A percentile compares a stretch with the other conserved stretches of the same genome.
Conservation (phyloP, 208 protist species). For the Crithidia expoeki region DNA sequence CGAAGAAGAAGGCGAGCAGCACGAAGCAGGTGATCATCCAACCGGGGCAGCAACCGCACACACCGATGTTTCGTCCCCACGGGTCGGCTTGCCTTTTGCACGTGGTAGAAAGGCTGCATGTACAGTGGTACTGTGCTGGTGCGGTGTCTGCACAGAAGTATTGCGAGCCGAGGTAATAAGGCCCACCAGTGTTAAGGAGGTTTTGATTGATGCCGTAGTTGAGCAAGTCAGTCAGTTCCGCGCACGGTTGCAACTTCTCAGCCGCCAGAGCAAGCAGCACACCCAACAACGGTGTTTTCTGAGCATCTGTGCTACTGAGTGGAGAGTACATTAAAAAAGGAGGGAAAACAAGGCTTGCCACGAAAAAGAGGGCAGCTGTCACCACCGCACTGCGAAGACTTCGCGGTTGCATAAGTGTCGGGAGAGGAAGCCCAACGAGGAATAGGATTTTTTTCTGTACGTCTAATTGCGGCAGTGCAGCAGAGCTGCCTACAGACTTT, state of each 20-base stretch:
- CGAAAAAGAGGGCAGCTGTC: constrained; percentile 1
- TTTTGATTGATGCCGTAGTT: constrained; percentile 27
- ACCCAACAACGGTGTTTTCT: not conserved
- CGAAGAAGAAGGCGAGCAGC: constrained; percentile 29
- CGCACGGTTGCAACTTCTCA: constrained; percentile 10
- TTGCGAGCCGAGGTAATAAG: constrained; percentile 18
- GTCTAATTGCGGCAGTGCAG: too few relatives aligned
- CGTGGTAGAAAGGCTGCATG: constrained; percentile 24
- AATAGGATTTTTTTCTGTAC: too few relatives aligned
- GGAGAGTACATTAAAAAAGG: not conserved
- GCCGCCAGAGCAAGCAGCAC: constrained; percentile 4
- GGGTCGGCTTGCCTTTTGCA: constrained; percentile 34
- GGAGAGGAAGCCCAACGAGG: not conserved
- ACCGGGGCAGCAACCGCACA: constrained; percentile 58
- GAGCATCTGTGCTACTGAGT: not conserved
- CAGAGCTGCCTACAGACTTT: too few relatives aligned
- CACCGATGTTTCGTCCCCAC: constrained; percentile 63
- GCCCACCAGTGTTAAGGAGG: constrained; percentile 1
- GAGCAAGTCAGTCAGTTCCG: constrained; percentile 14
- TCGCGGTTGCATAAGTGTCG: not conserved
- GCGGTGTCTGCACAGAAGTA: constrained; percentile 40
- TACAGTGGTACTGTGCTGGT: constrained; percentile 31
- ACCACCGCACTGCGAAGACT: not conserved
- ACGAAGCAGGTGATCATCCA: constrained; percentile 62
- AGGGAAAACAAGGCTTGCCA: not conserved